Conservation (phyloP, 257 asterid species). For the Galeopsis tetrahit region DNA sequence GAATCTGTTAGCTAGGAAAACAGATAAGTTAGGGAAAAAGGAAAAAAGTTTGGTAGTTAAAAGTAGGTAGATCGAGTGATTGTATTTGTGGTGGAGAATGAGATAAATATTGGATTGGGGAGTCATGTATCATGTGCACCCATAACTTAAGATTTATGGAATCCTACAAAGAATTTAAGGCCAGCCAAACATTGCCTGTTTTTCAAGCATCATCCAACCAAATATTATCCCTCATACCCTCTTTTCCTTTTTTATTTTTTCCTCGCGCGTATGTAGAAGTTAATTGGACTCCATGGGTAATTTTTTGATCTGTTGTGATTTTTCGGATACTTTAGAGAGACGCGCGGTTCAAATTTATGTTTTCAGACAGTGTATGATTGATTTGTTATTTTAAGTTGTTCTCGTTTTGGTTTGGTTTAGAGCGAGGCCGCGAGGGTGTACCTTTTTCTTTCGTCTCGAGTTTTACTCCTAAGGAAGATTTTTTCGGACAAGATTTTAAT, state of each 20-base stretch:
- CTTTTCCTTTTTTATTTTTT: background rate
- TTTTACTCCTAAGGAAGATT: too few species aligned
- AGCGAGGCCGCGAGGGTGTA: too few species aligned
- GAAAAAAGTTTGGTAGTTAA: constrained; percentile 39
- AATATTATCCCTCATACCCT: background rate
- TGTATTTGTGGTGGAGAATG: constrained; percentile 18
- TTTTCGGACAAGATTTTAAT: too few species aligned
- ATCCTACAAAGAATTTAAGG: constrained; percentile 34
- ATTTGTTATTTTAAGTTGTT: too few species aligned
- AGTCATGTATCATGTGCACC: constrained; percentile 39
- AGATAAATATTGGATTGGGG: constrained; percentile 32
- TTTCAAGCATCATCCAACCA: constrained; percentile 38
- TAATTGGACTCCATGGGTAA: background rate
- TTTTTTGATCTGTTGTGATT: too few species aligned
- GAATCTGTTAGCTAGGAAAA: constrained; percentile 28
- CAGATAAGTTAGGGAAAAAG: constrained; percentile 11
- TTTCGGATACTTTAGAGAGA: too few species aligned
- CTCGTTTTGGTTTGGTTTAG: too few species aligned
- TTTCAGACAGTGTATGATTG: too few species aligned
- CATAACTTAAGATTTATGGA: constrained; percentile 34
- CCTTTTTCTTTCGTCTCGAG: too few species aligned
- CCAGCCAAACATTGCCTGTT: constrained; percentile 49
- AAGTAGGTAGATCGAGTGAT: constrained; percentile 32
- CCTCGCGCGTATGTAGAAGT: too few species aligned
- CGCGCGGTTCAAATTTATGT: too few species aligned